phyloP scores from a whole-genome alignment of 2,329 filamentous ascomycete genomes.

The Didymella exigua region DNA sequence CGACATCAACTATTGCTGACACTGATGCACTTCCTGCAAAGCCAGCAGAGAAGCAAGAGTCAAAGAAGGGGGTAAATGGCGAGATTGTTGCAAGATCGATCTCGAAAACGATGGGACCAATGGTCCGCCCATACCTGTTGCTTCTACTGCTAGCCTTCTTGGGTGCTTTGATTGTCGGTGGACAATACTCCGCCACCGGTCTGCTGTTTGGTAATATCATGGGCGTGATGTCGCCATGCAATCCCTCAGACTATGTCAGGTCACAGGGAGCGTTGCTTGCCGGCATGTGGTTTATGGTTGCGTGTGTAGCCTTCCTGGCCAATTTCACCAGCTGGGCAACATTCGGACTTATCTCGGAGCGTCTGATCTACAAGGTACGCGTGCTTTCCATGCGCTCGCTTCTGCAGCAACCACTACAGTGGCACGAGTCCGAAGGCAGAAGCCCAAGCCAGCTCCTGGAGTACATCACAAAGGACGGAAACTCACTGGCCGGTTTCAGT shows the following conservation, averaged over 20 bases:
- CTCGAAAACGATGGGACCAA: constrained; percentile 43
- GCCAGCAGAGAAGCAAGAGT: constrained; percentile 4
- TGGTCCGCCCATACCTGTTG: constrained; percentile 53
- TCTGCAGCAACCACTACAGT: constrained; percentile 69
- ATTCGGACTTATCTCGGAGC: constrained; percentile 67
- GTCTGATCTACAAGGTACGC: constrained; percentile 67
- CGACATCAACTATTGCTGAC: constrained; percentile 17
- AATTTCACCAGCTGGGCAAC: constrained; percentile 65
- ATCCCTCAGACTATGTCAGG: constrained; percentile 55
- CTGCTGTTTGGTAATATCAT: constrained; percentile 67
- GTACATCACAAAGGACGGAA: constrained; percentile 72
- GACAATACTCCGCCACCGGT: constrained; percentile 62
- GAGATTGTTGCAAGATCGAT: constrained; percentile 35
- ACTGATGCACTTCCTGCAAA: constrained; percentile 3
- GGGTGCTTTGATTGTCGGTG: constrained; percentile 60
- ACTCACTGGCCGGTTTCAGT: constrained; percentile 69
- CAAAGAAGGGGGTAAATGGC: constrained; percentile 18
- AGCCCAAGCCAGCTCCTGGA: constrained; percentile 67
- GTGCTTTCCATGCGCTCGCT: constrained; percentile 69
- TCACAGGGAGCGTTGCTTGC: constrained; percentile 60
- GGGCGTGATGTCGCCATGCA: constrained; percentile 62
- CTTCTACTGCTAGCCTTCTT: constrained; percentile 57
- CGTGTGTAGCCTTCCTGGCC: constrained; percentile 64
- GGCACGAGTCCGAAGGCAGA: constrained; percentile 70
- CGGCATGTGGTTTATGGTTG: constrained; percentile 66